Evolutionary conservation across 225 moss, liverwort and hornwort genomes (phyloP).

Genomic region (Takakia lepidozioides): DNA sequence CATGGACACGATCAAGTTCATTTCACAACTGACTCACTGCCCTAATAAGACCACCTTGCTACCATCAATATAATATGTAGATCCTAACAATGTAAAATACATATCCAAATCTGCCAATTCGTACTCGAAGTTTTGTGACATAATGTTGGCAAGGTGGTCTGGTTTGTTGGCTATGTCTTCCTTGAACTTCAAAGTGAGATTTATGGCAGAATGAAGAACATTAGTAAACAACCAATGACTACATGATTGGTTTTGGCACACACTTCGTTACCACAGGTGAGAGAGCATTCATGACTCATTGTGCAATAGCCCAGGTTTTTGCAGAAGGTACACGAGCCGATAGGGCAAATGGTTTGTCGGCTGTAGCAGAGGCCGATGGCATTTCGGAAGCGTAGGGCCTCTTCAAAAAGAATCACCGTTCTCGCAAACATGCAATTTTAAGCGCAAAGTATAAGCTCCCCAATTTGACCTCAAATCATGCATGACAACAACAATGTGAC

Average conservation of each 20-base stretch:
- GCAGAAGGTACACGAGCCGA: neutral
- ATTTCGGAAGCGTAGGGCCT: neutral
- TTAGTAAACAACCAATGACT: neutral
- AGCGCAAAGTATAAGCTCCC: neutral
- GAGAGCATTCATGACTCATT: neutral
- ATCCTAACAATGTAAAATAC: no score
- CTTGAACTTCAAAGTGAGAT: neutral
- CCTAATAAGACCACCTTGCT: no score
- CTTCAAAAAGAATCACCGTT: neutral
- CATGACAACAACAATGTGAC: neutral
- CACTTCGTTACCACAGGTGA: neutral
- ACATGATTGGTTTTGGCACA: neutral
- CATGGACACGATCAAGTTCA: no score
- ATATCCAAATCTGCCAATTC: neutral
- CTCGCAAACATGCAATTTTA: neutral
- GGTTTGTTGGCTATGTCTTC: neutral
- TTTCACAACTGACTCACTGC: no score
- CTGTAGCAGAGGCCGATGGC: neutral
- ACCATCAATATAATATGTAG: no score
- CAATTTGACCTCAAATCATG: neutral
- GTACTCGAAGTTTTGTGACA: neutral
- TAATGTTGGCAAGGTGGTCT: neutral
- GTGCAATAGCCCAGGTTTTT: neutral
- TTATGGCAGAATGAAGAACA: neutral
- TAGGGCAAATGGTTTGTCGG: neutral